Base-by-base conservation (phyloP, 2,329 filamentous ascomycete genomes). In the Tolypocladium paradoxum region DNA sequence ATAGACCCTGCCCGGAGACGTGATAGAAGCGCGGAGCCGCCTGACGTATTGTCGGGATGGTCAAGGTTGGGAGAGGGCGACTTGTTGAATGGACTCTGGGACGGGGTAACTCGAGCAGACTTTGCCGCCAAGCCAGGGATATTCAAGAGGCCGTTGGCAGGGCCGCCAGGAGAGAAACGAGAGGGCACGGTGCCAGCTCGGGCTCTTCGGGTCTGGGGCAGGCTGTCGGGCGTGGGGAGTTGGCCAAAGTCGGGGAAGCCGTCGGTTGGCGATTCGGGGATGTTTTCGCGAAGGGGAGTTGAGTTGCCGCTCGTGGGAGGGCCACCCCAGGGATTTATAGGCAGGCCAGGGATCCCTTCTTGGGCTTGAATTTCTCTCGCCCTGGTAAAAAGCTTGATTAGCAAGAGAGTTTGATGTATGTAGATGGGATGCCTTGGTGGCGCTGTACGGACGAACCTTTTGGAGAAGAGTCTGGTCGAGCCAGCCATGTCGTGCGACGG, bases 301-400 rank as follows among this genome's bases (percentile, higher is more conserved):
- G 92, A 96, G 70, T 96, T 92, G 59, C 92, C 93, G 68, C 92
- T 96, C 53, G 92, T 96, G 49, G 93, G 92, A 60, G 93, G 92
- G 12, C 93, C 92, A 77, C 90, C 90, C 93, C 93, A 97, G 45
- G 87, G 85, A 65, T 85, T 83, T 51, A 85, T 71, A 69, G 77
- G 78, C 64, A 81, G 78, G 65, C 77, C 85, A 67, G 76, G 74
- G 49, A 96, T 78, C 50, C 91, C 91, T 79, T 97, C 92, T 73
- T 96, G 91, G 52, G 91, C 91, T 74, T 97, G 92, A 57, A 97
- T 96, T 71, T 99, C 93, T 69, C 93, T 83, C 60, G 93, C 91
- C 67, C 92, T 96, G 57, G n/a, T n/a, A 34, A 50, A 54, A 52
- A 38, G 40, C 35, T 22, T 48, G 37, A 34, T 47, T 36, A 50